Evolutionary conservation across 257 asterid genomes (phyloP), one percentile per base, ranked within the genome.

Genomic region (Solanum sejunctum): DNA sequence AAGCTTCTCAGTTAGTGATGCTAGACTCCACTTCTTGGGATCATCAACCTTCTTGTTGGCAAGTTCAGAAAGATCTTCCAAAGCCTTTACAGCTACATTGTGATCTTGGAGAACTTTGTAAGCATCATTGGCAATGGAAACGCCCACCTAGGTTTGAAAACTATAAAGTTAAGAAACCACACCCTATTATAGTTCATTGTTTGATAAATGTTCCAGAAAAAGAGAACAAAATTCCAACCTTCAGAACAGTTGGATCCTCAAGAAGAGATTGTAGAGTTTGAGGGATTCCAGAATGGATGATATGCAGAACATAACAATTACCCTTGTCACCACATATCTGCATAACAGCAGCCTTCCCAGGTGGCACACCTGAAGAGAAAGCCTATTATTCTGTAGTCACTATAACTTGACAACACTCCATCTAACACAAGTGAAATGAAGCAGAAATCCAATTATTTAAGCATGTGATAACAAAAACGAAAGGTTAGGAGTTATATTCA

Each of bases 311-410:
- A 88, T 92, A 89, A 85, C 99, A 96, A 80, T 82, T 64, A 80
- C 66, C 86, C 69, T 85, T 90, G 81, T 91, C 97, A 58, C 93
- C 97, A 72, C 98, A 96, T 86, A 96, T 93, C 89, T 96, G 98
- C 94, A 96, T 85, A 77, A 94, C 98, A 64, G 99, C 98, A 54
- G 94, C 95, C 89, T 94, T 93, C 88, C 98, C 95, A 71, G 95
- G 95, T 54, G 96, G 82, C 70, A 88, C 93, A 75, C 99, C 99
- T 96, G 89, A 89, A 85, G 41, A 88, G 45, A 81, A 64, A 8
- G 86, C 84, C 52, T 56, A 77, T 10, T 77, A 49, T 10, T 69
- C 75, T 10, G 1, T 60, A 7, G 0, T 64, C 41, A 13, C 72
- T 26, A 26, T 64, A 0, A 3, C 43, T 61, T 61, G 3, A 61